Evolutionary conservation across 2,329 filamentous ascomycete genomes (phyloP).

Genomic region (Rhinocladiella mackenziei): DNA sequence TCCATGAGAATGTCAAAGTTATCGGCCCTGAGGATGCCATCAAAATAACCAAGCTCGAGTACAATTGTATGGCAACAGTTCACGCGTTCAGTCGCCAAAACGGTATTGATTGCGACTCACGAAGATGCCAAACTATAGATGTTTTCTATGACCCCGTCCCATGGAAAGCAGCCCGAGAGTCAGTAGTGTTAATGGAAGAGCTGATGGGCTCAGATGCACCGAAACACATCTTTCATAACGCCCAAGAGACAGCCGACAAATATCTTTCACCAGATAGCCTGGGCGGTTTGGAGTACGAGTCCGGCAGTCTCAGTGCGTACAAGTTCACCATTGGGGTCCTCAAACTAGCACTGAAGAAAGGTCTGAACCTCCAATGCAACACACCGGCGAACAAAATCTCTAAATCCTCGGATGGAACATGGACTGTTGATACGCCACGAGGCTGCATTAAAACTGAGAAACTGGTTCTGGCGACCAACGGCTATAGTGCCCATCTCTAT

Average conservation of each 20-base stretch:
- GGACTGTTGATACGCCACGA: slow-evolving; percentile 41
- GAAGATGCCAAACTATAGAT: slow-evolving; percentile 54
- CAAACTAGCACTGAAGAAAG: slow-evolving; percentile 40
- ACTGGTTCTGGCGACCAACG: slow-evolving; percentile 54
- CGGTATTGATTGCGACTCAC: slow-evolving; percentile 49
- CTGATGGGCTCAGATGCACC: slow-evolving; percentile 42
- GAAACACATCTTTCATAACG: slow-evolving; percentile 44
- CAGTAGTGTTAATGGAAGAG: slow-evolving; percentile 46
- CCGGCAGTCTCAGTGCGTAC: slow-evolving; percentile 43
- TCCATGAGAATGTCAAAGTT: slow-evolving; percentile 44
- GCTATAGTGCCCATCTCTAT: slow-evolving; percentile 48
- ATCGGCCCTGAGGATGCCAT: slow-evolving; percentile 50
- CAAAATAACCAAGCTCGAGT: slow-evolving; percentile 51
- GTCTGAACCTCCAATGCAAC: slow-evolving; percentile 35
- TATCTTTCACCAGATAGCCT: slow-evolving; percentile 43
- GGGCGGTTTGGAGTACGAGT: slow-evolving; percentile 49
- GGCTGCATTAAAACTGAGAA: slow-evolving; percentile 42
- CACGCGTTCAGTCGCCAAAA: slow-evolving; percentile 52
- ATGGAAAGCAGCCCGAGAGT: slow-evolving; percentile 39
- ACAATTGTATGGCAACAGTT: slow-evolving; percentile 52
- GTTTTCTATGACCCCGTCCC: slow-evolving; percentile 51
- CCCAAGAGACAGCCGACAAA: slow-evolving; percentile 41
- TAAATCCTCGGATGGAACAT: slow-evolving; percentile 11
- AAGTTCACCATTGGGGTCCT: slow-evolving; percentile 44
- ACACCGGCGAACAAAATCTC: slow-evolving; percentile 31